Evolutionary conservation across 2,329 filamentous ascomycete genomes (phyloP).

Genomic region (Dactylellina parvicollis): DNA sequence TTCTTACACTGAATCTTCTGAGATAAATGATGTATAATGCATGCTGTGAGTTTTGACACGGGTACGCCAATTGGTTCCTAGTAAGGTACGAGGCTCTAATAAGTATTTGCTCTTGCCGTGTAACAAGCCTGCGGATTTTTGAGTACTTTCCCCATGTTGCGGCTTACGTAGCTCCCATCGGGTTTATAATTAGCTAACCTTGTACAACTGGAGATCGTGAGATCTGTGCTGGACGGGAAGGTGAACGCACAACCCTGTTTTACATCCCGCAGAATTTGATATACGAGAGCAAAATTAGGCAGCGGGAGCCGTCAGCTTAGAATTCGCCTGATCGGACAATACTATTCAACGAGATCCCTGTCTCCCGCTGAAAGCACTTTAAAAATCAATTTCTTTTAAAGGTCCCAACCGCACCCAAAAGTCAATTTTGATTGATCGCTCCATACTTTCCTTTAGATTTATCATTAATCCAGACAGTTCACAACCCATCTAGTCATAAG

Average conservation of each 20-base stretch:
- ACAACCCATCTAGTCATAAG: background rate
- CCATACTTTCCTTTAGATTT: no score
- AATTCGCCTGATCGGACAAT: background rate
- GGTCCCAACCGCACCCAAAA: no score
- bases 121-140: no score
- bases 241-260: constrained; percentile 8
- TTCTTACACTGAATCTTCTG: no score
- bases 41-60: no score
- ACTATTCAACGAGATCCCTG: background rate
- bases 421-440: no score
- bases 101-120: no score
- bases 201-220: constrained; percentile 20
- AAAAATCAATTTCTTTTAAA: no score
- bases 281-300: background rate
- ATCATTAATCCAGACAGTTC: background rate
- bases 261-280: constrained; percentile 6
- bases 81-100: no score
- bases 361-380: background rate
- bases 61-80: no score
- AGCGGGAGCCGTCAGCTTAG: background rate
- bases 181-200: background rate
- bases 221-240: constrained; percentile 13
- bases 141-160: no score
- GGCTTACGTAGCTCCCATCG: background rate
- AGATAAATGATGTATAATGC: no score